Percentiles rank a stretch among this genome's conserved stretches.
Evolutionary conservation across 2,329 filamentous ascomycete species (phyloP).

Genomic region (Blumeria hordei): DNA sequence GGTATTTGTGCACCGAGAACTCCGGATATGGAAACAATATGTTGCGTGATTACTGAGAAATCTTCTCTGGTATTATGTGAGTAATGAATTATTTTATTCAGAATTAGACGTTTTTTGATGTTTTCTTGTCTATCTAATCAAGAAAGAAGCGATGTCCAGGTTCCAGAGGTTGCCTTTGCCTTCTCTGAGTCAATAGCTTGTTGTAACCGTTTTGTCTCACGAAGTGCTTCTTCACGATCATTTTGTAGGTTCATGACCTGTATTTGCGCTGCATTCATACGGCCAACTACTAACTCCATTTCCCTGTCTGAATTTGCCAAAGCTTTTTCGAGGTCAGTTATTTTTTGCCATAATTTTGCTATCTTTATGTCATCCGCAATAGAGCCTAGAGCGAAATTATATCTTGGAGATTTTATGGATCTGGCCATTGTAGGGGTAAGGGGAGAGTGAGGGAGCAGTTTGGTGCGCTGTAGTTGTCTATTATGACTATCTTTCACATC

Average conservation of each 20-base stretch:
- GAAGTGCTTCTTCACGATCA: constrained; percentile 49
- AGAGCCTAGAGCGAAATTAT: constrained; percentile 14
- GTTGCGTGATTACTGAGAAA: too few species aligned
- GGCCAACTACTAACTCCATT: constrained; percentile 62
- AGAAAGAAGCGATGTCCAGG: neutral
- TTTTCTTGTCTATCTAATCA: neutral
- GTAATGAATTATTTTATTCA: too few species aligned
- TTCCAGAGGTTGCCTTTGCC: neutral
- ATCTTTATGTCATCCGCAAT: constrained; percentile 41
- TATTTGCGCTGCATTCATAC: constrained; percentile 65
- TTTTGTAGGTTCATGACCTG: constrained; percentile 60
- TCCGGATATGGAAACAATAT: too few species aligned
- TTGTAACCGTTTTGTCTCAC: constrained; percentile 46
- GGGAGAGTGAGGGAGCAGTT: constrained; percentile 25
- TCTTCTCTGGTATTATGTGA: too few species aligned
- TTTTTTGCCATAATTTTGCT: constrained; percentile 49
- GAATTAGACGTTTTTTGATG: too few species aligned
- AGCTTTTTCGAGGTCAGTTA: constrained; percentile 66
- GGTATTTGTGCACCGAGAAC: too few species aligned
- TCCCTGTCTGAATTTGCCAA: constrained; percentile 51
- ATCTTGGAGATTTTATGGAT: constrained; percentile 27
- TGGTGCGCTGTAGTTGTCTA: constrained; percentile 51
- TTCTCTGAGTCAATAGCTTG: constrained; percentile 28
- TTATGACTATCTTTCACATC: constrained; percentile 55
- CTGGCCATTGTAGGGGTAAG: constrained; percentile 36